Conservation (phyloP, 1,139 yeast genomes). For the Taphrina flavorubra region DNA sequence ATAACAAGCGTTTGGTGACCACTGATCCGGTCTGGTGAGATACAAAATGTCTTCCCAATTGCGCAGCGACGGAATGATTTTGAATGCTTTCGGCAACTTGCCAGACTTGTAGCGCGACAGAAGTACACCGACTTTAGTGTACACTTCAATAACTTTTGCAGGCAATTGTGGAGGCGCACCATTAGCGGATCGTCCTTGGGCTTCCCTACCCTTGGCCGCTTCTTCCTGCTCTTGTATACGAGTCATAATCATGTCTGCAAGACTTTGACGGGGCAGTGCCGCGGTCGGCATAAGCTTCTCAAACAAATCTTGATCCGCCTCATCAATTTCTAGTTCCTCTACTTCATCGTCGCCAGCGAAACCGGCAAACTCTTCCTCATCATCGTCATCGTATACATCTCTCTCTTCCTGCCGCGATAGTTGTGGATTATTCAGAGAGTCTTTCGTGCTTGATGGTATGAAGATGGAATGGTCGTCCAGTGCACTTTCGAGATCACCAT, state of each 20-base stretch:
- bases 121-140: conserved; percentile 86
- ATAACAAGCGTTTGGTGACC: conserved; percentile 97
- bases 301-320: conserved; percentile 55
- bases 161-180: conserved; percentile 69
- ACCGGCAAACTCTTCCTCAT: conserved; percentile 57
- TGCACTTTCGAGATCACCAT: conserved; percentile 27
- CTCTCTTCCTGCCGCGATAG: conserved; percentile 50
- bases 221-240: conserved; percentile 77
- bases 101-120: conserved; percentile 94
- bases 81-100: conserved; percentile 90
- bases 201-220: conserved; percentile 48
- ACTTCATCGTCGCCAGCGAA: conserved; percentile 59
- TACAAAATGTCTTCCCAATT: conserved; percentile 96
- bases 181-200: conserved; percentile 52
- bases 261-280: conserved; percentile 68
- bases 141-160: conserved; percentile 93
- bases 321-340: conserved; percentile 58
- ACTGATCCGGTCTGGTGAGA: conserved; percentile 86
- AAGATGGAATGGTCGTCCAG: conserved; percentile 24
- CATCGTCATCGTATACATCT: conserved; percentile 52
- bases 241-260: conserved; percentile 92
- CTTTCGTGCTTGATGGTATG: conserved; percentile 20
- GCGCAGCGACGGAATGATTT: conserved; percentile 86
- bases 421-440: conserved; percentile 42
- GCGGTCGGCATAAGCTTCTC: conserved; percentile 52